Conservation (phyloP, 2,329 filamentous ascomycete genomes). For the Colletotrichum sansevieriae region DNA sequence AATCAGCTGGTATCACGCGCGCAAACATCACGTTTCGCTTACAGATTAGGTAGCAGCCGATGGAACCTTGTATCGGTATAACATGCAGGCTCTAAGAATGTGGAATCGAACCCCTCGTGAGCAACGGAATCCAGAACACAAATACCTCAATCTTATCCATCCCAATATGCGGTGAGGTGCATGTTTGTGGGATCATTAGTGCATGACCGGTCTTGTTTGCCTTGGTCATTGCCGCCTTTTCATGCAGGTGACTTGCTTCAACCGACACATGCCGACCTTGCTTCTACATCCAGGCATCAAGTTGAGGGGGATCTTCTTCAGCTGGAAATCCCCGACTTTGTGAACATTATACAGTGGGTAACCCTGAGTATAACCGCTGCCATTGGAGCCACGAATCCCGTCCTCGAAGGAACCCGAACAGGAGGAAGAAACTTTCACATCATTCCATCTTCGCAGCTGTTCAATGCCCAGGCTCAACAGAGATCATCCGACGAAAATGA, state of each 20-base stretch:
- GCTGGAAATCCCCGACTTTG: background rate
- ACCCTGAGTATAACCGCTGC: background rate
- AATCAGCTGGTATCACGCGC: no score
- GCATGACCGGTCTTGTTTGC: background rate
- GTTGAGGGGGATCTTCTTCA: background rate
- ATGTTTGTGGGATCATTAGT: slow-evolving; percentile 1
- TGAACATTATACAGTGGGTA: background rate
- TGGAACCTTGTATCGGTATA: background rate
- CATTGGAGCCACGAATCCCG: slow-evolving; percentile 4
- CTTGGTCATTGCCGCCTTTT: slow-evolving; percentile 1
- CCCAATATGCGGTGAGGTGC: slow-evolving; percentile 16
- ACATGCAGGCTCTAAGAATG: slow-evolving; percentile 13
- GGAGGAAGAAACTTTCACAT: background rate
- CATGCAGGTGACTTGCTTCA: slow-evolving; percentile 1
- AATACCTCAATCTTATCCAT: slow-evolving; percentile 17
- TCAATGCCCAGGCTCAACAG: no score
- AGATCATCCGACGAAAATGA: no score
- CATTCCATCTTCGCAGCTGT: no score
- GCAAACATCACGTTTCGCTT: no score
- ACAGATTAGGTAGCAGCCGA: no score
- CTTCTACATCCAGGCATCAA: background rate
- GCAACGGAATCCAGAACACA: background rate
- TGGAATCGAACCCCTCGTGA: background rate
- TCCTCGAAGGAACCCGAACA: background rate
- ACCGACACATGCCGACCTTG: background rate